phyloP scores from a whole-genome alignment of 2,329 filamentous ascomycete species.

The Dendrostoma leiphaemia region DNA sequence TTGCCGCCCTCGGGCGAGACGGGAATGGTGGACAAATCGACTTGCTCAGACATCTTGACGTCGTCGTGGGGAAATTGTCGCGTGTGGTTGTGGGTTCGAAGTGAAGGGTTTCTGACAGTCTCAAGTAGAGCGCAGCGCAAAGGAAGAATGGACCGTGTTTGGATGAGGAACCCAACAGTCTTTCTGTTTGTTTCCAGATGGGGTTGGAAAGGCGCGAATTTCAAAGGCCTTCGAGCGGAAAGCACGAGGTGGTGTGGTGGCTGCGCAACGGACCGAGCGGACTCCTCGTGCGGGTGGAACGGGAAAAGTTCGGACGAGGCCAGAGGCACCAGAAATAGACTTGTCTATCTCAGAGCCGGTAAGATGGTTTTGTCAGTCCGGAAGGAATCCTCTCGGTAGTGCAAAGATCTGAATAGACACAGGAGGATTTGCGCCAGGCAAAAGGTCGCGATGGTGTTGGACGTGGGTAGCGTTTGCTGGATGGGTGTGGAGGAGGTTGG shows the following conservation, averaged over 20 bases:
- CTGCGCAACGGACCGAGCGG: slow-evolving; percentile 6
- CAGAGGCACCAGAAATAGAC: background rate
- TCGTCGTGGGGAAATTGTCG: background rate
- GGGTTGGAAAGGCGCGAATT: background rate
- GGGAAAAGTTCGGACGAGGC: slow-evolving; percentile 11
- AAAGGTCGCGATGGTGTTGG: background rate
- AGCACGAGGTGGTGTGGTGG: background rate
- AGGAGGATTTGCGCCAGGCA: slow-evolving; percentile 16
- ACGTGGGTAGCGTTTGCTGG: background rate
- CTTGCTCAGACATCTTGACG: slow-evolving; percentile 49
- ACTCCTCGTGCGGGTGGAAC: slow-evolving; percentile 12
- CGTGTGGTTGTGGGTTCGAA: background rate
- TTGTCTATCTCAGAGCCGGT: background rate
- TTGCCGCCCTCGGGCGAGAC: slow-evolving; percentile 64
- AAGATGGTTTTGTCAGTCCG: background rate
- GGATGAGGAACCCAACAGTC: background rate
- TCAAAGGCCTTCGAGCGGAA: background rate
- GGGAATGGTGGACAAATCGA: slow-evolving; percentile 67
- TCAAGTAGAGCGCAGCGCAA: background rate
- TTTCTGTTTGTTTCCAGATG: background rate
- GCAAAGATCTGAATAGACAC: background rate
- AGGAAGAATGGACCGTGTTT: background rate
- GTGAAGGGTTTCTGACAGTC: background rate
- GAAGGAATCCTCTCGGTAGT: background rate
- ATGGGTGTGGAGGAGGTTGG: background rate